These are phyloP conservation scores for Epichloe coenophiala DNA, from an alignment of 2,329 filamentous ascomycete species.

Conservation along the genomic window DNA sequence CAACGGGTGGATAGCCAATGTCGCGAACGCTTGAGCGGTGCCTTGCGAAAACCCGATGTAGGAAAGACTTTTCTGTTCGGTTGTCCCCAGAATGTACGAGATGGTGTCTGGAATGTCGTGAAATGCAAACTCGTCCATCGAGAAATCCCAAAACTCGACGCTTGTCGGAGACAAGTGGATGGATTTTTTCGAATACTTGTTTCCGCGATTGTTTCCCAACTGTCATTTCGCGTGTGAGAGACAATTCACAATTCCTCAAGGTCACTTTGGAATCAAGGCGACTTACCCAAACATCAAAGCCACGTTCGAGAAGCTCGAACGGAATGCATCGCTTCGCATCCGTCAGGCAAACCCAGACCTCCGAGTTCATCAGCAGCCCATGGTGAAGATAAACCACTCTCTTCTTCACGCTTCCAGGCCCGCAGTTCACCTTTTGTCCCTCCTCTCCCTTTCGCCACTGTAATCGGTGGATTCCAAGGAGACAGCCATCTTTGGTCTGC, in stretches of 20 bases:
- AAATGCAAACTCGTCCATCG: slow-evolving; percentile 96
- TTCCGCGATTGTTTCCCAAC: slow-evolving; percentile 94
- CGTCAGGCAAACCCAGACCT: slow-evolving; percentile 92
- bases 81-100: slow-evolving; percentile 76
- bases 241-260: not conserved
- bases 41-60: slow-evolving; percentile 98
- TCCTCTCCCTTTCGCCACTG: slow-evolving; percentile 76
- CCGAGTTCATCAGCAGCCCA: slow-evolving; percentile 94
- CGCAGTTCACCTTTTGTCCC: slow-evolving; percentile 61
- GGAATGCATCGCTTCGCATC: slow-evolving; percentile 76
- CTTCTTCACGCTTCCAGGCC: slow-evolving; percentile 56
- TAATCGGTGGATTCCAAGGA: slow-evolving; percentile 79
- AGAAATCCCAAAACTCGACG: slow-evolving; percentile 86
- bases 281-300: slow-evolving; percentile 88
- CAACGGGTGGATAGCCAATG: slow-evolving; percentile 79
- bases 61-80: slow-evolving; percentile 68
- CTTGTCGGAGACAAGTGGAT: slow-evolving; percentile 62
- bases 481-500: slow-evolving; percentile 85
- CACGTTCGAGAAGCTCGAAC: slow-evolving; percentile 76
- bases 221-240: slow-evolving; percentile 16
- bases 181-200: slow-evolving; percentile 98
- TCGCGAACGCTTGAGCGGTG: slow-evolving; percentile 91
- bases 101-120: slow-evolving; percentile 95
- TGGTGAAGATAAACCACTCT: slow-evolving; percentile 90
- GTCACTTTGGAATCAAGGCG: not conserved